These are phyloP conservation scores for Venturia pyrina DNA, from an alignment of 2,329 filamentous ascomycete species.

Conservation along the genomic window DNA sequence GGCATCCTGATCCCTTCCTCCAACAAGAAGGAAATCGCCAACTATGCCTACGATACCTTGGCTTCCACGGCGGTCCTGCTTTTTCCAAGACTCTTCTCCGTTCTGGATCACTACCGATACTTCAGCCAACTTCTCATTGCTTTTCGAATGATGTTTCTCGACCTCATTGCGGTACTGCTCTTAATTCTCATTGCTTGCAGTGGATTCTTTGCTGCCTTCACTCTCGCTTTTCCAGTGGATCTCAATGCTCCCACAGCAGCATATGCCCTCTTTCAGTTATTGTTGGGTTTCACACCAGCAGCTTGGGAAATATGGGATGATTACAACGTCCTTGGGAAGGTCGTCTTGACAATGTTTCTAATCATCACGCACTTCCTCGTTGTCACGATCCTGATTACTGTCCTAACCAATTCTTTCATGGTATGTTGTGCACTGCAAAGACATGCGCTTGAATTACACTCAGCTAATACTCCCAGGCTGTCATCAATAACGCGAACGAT, in stretches of 20 bases:
- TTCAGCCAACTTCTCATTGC: constrained; percentile 92
- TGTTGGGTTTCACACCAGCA: constrained; percentile 93
- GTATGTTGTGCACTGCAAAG: background rate
- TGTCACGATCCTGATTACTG: constrained; percentile 87
- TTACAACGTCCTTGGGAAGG: constrained; percentile 71
- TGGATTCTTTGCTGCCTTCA: constrained; percentile 93
- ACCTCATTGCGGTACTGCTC: constrained; percentile 74
- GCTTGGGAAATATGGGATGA: constrained; percentile 82
- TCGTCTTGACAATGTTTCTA: constrained; percentile 69
- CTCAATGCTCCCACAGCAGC: constrained; percentile 66
- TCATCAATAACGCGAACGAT: constrained; percentile 85
- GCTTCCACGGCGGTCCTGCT: constrained; percentile 83
- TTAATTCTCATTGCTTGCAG: constrained; percentile 82
- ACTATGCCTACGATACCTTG: constrained; percentile 87
- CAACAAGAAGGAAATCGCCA: constrained; percentile 57
- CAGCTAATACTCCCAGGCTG: constrained; percentile 34
- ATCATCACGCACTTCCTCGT: constrained; percentile 94
- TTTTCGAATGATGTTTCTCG: constrained; percentile 87
- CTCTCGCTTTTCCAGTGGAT: constrained; percentile 62
- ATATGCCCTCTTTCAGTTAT: constrained; percentile 83
- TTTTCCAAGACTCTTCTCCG: constrained; percentile 82
- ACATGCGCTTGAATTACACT: background rate
- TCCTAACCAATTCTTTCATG: constrained; percentile 96
- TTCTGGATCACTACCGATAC: constrained; percentile 90
- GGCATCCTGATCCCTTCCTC: constrained; percentile 74